These are phyloP conservation scores for Carex sylvatica DNA, from an alignment of 202 grass and related monocot species.

Conservation along the genomic window DNA sequence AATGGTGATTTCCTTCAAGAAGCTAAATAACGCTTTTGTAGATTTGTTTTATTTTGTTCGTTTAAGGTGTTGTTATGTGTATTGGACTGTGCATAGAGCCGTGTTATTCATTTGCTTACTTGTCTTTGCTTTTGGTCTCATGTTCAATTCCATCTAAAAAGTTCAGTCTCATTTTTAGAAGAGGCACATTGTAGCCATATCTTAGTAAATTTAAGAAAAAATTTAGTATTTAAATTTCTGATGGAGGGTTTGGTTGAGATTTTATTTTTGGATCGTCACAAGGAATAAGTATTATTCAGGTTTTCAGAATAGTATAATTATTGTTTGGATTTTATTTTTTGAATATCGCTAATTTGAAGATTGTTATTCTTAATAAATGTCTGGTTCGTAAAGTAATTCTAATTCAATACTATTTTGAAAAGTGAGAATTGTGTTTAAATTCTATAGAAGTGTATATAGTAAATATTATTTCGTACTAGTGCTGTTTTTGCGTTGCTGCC, in stretches of 20 bases:
- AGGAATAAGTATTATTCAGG: too few species aligned
- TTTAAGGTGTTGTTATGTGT: background rate
- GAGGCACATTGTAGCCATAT: background rate
- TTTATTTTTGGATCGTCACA: too few species aligned
- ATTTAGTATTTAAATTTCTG: background rate
- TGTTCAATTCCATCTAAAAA: background rate
- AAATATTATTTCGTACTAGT: too few species aligned
- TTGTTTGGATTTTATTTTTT: too few species aligned
- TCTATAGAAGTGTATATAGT: too few species aligned
- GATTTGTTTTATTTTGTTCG: background rate
- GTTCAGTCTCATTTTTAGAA: background rate
- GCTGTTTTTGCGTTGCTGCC: too few species aligned
- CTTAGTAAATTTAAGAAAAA: background rate
- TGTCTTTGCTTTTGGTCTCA: background rate
- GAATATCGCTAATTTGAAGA: too few species aligned
- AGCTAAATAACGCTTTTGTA: background rate
- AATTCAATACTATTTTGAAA: too few species aligned
- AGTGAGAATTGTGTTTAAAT: too few species aligned
- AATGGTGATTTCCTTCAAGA: background rate
- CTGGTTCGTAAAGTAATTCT: too few species aligned
- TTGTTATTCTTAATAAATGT: too few species aligned
- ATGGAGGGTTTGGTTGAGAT: background rate
- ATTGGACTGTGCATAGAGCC: constrained; percentile 11
- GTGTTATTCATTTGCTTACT: background rate
- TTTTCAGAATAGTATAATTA: too few species aligned